A percentile compares a stretch with the other conserved stretches of the same genome.
phyloP scores from a whole-genome alignment of 225 moss, liverwort and hornwort species.

The Ulota crispa region DNA sequence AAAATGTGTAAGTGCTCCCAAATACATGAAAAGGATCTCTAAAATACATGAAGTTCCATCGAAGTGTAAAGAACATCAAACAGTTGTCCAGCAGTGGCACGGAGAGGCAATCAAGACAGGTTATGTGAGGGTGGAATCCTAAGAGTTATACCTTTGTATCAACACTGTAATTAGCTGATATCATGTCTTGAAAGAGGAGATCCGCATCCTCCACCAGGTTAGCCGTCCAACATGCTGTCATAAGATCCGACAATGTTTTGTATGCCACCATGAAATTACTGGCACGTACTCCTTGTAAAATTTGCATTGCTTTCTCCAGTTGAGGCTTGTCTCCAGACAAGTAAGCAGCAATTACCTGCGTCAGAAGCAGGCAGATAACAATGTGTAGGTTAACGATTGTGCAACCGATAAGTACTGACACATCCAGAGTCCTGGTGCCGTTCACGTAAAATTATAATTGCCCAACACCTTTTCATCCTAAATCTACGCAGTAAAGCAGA shows the following conservation, averaged over 20 bases:
- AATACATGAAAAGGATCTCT: neutral
- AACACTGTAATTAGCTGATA: slow-evolving; percentile 57
- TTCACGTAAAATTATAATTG: neutral
- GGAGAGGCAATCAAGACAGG: slow-evolving; percentile 12
- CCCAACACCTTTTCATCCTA: neutral
- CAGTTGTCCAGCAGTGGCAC: neutral
- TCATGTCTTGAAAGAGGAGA: slow-evolving; percentile 72
- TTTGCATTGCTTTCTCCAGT: slow-evolving; percentile 67
- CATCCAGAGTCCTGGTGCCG: neutral
- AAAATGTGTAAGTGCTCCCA: neutral
- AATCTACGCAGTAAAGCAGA: neutral
- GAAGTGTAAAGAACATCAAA: neutral
- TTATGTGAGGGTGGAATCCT: neutral
- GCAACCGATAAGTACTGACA: neutral
- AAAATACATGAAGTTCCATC: neutral
- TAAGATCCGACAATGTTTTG: slow-evolving; percentile 67
- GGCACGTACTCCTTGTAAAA: slow-evolving; percentile 65
- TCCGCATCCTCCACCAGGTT: slow-evolving; percentile 57
- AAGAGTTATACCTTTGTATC: slow-evolving; percentile 64
- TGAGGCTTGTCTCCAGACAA: slow-evolving; percentile 71
- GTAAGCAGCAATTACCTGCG: slow-evolving; percentile 74
- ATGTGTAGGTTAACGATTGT: slow-evolving; percentile 6
- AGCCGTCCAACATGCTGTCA: slow-evolving; percentile 73
- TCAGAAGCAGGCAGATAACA: slow-evolving; percentile 7
- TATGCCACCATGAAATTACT: slow-evolving; percentile 65